These are phyloP conservation scores for Talaromyces sp. DNA, from an alignment of 2,329 filamentous ascomycete genomes.

Conservation along the genomic window DNA sequence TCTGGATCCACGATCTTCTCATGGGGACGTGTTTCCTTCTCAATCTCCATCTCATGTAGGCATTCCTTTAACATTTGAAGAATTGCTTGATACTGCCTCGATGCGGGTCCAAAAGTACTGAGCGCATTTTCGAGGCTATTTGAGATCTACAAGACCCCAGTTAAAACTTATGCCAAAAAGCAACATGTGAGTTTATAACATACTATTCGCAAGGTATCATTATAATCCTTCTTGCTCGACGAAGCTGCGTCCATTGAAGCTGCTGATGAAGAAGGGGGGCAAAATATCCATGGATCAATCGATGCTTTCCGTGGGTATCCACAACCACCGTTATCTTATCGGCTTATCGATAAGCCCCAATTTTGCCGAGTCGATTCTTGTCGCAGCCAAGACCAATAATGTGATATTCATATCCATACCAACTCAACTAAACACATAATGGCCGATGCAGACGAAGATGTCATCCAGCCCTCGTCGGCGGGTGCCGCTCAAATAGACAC, in stretches of 20 bases:
- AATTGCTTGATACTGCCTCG: slow-evolving; percentile 41
- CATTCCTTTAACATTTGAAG: slow-evolving; percentile 39
- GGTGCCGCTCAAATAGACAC: slow-evolving; percentile 53
- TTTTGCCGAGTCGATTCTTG: slow-evolving; percentile 3
- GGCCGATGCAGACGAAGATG: slow-evolving; percentile 50
- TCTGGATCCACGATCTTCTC: slow-evolving; percentile 30
- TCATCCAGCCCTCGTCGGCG: slow-evolving; percentile 34
- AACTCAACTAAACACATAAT: slow-evolving; percentile 25
- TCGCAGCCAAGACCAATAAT: background rate
- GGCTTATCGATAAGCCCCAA: slow-evolving; percentile 29
- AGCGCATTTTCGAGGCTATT: slow-evolving; percentile 46
- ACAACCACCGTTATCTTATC: background rate
- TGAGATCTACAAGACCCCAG: slow-evolving; percentile 35
- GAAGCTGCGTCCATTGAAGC: background rate
- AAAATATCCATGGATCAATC: no score
- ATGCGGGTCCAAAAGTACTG: slow-evolving; percentile 42
- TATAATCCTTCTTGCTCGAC: slow-evolving; percentile 15
- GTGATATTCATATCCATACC: background rate
- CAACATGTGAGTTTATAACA: background rate
- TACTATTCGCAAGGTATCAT: slow-evolving; percentile 24
- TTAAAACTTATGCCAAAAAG: no score
- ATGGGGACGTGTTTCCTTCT: slow-evolving; percentile 2
- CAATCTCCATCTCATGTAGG: slow-evolving; percentile 34
- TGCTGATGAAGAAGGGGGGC: background rate
- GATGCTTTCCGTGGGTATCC: background rate